A percentile compares a stretch with the other conserved stretches of the same genome.
These are phyloP conservation scores for Leccinum glutinopallens DNA, from an alignment of 1,284 basidiomycete species.

Conservation along the genomic window DNA sequence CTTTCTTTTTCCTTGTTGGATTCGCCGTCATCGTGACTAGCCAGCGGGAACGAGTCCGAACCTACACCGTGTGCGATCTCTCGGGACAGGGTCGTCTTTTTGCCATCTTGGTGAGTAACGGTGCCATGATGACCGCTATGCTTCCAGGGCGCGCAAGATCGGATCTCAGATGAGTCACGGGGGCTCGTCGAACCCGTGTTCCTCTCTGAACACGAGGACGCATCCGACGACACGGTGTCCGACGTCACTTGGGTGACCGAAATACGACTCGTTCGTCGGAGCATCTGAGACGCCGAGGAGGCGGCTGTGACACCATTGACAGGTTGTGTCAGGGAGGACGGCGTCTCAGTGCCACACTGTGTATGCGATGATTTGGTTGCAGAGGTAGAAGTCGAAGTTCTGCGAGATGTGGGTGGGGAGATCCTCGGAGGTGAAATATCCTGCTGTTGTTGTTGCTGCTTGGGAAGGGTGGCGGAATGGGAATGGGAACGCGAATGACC, in stretches of 20 bases:
- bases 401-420: slow-evolving; percentile 28
- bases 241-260: slow-evolving; percentile 14
- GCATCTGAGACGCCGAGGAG: slow-evolving; percentile 18
- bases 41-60: slow-evolving; percentile 10
- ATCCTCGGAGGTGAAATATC: slow-evolving; percentile 21
- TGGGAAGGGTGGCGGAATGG: slow-evolving; percentile 3
- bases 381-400: slow-evolving; percentile 14
- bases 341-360: slow-evolving; percentile 16
- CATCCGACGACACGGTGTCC: slow-evolving; percentile 14
- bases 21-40: slow-evolving; percentile 18
- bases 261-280: slow-evolving; percentile 29
- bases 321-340: slow-evolving; percentile 19
- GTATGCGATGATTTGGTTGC: slow-evolving; percentile 6
- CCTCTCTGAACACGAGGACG: slow-evolving; percentile 12
- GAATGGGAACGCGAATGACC: slow-evolving; percentile 30
- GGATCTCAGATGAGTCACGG: slow-evolving; percentile 28
- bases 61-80: slow-evolving; percentile 16
- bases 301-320: slow-evolving; percentile 7
- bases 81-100: slow-evolving; percentile 12
- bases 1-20: slow-evolving; percentile 18
- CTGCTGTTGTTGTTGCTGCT: slow-evolving; percentile 1
- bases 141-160: slow-evolving; percentile 14
- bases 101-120: slow-evolving; percentile 11
- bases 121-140: slow-evolving; percentile 24
- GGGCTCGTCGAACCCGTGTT: slow-evolving; percentile 3